Evolutionary conservation across 1,284 basidiomycete species (phyloP).

Genomic region (Trametes versicolor): DNA sequence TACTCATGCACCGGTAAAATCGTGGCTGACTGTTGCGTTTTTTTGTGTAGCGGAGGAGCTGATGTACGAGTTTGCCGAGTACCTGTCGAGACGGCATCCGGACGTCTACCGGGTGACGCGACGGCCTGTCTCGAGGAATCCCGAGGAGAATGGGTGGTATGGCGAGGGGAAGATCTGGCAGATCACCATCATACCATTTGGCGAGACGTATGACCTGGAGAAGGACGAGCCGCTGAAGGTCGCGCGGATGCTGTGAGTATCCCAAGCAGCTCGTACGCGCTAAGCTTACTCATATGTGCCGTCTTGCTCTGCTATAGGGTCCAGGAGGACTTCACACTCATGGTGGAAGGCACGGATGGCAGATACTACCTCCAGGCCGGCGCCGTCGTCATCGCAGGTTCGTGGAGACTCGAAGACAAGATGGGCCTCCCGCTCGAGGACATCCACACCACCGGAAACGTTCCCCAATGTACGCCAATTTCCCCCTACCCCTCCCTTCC

Average conservation of each 20-base stretch:
- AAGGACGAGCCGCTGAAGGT: constrained; percentile 69
- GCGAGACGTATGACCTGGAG: constrained; percentile 60
- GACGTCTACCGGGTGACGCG: constrained; percentile 62
- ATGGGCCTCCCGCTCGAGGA: constrained; percentile 77
- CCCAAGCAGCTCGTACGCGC: neutral
- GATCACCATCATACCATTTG: constrained; percentile 63
- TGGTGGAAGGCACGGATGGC: constrained; percentile 79
- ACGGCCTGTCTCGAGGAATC: constrained; percentile 39
- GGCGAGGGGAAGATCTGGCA: constrained; percentile 59
- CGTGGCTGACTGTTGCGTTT: neutral
- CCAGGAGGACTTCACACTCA: constrained; percentile 81
- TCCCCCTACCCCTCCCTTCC: constrained; percentile 1
- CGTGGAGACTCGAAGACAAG: constrained; percentile 83
- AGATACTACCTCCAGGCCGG: constrained; percentile 81
- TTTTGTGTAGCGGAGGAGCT: constrained; percentile 63
- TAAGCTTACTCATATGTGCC: neutral
- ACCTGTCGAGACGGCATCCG: constrained; percentile 71
- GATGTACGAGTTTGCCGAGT: constrained; percentile 72
- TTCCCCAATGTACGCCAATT: constrained; percentile 69
- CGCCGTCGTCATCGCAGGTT: constrained; percentile 74
- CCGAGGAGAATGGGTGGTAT: constrained; percentile 57
- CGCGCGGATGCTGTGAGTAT: constrained; percentile 62
- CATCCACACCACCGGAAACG: constrained; percentile 74
- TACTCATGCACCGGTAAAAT: neutral
- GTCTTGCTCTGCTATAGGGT: constrained; percentile 44